A percentile compares a stretch with the other conserved stretches of the same genome.
Evolutionary conservation across 2,329 filamentous ascomycete species (phyloP).

Genomic region (Microdochium paspali): DNA sequence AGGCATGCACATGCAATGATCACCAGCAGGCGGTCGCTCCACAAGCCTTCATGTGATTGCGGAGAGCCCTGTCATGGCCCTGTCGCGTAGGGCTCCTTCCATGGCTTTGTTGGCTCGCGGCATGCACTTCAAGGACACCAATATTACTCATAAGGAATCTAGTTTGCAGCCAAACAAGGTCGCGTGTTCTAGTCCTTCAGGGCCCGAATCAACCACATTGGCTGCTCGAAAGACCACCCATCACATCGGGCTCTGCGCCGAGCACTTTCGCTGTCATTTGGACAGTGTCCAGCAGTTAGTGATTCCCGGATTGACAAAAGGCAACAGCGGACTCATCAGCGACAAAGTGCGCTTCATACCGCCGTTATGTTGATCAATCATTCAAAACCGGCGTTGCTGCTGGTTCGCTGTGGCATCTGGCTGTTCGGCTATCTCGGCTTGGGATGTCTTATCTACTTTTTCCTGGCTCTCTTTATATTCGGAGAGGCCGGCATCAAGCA

Average conservation of each 20-base stretch:
- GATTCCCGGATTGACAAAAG: too few species aligned
- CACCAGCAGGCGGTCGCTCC: too few species aligned
- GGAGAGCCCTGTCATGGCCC: too few species aligned
- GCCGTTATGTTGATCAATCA: slow-evolving; percentile 27
- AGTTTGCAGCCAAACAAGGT: not conserved
- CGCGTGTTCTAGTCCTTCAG: not conserved
- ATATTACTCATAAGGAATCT: not conserved
- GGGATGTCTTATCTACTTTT: slow-evolving; percentile 11
- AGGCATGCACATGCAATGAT: too few species aligned
- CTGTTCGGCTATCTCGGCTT: slow-evolving; percentile 2
- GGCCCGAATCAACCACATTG: not conserved
- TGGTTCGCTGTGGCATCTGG: slow-evolving; percentile 19
- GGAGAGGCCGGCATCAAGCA: slow-evolving; percentile 11
- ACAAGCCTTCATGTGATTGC: too few species aligned
- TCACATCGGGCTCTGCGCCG: too few species aligned
- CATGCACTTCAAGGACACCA: not conserved
- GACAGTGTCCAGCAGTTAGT: too few species aligned
- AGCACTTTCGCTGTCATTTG: too few species aligned
- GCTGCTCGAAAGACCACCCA: not conserved
- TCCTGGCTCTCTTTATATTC: slow-evolving; percentile 7
- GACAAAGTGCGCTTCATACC: not conserved
- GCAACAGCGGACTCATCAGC: not conserved
- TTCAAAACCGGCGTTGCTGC: slow-evolving; percentile 44
- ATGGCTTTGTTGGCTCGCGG: too few species aligned
- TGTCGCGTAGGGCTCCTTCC: too few species aligned